These are phyloP conservation scores for Bryum argenteum DNA, from an alignment of 225 moss, liverwort and hornwort genomes.

Conservation along the genomic window DNA sequence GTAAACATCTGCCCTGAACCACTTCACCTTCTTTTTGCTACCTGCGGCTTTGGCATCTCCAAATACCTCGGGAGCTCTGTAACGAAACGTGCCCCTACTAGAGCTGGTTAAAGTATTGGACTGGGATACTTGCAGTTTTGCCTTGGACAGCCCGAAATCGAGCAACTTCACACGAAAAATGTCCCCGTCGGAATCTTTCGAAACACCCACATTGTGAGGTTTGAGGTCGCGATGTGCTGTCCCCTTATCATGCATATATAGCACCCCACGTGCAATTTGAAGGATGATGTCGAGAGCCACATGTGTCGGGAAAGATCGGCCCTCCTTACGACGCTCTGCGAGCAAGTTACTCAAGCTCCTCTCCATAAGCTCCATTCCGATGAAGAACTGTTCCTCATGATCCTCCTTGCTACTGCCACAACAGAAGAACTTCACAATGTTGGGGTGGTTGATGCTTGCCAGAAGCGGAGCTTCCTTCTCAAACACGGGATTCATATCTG, in stretches of 20 bases:
- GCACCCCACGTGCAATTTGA: conserved; percentile 29
- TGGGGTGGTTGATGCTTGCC: conserved; percentile 23
- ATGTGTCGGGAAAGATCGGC: not conserved
- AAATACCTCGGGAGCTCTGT: conserved; percentile 20
- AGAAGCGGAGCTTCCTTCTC: conserved; percentile 12
- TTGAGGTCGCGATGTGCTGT: conserved; percentile 11
- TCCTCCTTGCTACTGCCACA: not conserved
- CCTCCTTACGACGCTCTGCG: not conserved
- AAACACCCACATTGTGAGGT: conserved; percentile 20
- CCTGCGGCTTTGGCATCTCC: not conserved
- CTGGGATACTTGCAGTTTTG: conserved; percentile 9
- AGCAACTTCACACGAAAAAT: conserved; percentile 12
- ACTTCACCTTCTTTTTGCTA: conserved; percentile 6
- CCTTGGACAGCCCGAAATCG: conserved; percentile 23
- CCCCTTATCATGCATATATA: conserved; percentile 9
- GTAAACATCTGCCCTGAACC: conserved; percentile 29
- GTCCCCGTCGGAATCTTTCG: not conserved
- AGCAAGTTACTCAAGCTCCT: conserved; percentile 15
- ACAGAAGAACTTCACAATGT: conserved; percentile 21
- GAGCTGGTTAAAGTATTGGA: not conserved
- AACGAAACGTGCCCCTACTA: not conserved
- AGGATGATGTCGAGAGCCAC: conserved; percentile 28
- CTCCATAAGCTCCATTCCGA: conserved; percentile 29
- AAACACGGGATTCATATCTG: not conserved
- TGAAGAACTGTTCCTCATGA: not conserved